phyloP scores from a whole-genome alignment of 768 basidiomycete genomes.

The Pleurotus ostreatus region DNA sequence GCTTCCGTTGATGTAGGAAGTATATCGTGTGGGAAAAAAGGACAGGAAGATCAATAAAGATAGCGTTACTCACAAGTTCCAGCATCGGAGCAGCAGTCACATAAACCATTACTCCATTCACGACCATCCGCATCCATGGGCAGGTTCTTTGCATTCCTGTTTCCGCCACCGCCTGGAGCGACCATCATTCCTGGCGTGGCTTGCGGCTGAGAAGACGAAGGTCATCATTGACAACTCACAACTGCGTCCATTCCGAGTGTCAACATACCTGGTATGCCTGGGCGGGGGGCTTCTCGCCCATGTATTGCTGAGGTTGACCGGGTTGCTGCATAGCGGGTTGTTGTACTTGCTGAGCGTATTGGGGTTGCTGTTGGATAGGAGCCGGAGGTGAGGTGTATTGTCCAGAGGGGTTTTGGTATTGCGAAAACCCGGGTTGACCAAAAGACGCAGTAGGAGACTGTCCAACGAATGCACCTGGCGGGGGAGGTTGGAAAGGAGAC shows the following conservation, averaged over 20 bases:
- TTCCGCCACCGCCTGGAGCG: slow-evolving; percentile 13
- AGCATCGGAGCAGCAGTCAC: slow-evolving; percentile 17
- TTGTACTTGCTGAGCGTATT: not conserved
- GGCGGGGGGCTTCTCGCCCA: slow-evolving; percentile 2
- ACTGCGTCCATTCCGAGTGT: not conserved
- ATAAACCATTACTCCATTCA: slow-evolving; percentile 25
- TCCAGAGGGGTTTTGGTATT: not conserved
- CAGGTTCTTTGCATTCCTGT: slow-evolving; percentile 23
- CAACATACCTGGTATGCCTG: not conserved
- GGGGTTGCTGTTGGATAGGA: not conserved
- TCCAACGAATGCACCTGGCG: not conserved
- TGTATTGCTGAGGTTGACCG: not conserved
- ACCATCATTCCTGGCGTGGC: slow-evolving; percentile 17
- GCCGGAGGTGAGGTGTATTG: not conserved
- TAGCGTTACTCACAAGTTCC: slow-evolving; percentile 18
- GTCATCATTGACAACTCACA: not conserved
- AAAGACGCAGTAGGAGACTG: not conserved
- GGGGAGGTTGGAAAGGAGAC: slow-evolving; percentile 1
- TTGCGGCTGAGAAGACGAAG: slow-evolving; percentile 15
- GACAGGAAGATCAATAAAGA: not conserved
- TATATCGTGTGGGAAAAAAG: not conserved
- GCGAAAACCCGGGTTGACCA: not conserved
- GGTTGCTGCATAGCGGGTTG: not conserved
- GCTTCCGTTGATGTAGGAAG: too few species aligned
- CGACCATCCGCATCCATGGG: slow-evolving; percentile 19